Base-by-base conservation (phyloP, 2,329 filamentous ascomycete species). In the Sporothrix pallida region DNA sequence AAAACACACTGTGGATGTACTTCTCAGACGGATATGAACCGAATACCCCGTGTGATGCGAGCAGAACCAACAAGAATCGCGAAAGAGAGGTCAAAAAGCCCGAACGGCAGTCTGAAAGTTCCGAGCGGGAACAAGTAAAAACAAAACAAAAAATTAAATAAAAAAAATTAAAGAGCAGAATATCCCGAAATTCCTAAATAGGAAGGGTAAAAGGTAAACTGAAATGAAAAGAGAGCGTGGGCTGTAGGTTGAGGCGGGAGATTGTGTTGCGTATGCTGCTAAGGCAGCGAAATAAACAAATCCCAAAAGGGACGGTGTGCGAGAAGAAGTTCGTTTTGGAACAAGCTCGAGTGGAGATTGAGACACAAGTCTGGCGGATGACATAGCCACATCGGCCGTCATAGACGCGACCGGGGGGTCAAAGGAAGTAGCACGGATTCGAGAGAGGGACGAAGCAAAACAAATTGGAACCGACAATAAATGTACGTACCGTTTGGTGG, bases 251-350 rank as follows among this genome's bases (percentile, higher is more conserved):
- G 69, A 58, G 52, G 67, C 48, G 37, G 69, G 69, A 71, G 42
- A 71, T 52, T 37, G 71, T 20, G 37, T 72, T 72, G 71, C 71
- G 71, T 72, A 69, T 50, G 71, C 71, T 50, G 23, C 48, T 62
- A 69, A 72, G 71, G 71, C 71, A 72, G 52, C 71, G 54, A 72
- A 56, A 71, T 71, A 56, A 63, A 71, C 56, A 44, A 62, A 48
- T 65, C 46, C 42, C 56, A 65, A 50, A 44, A 44, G 52, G 37
- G 3, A 15, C 23, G 56, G 46, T 20, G 52, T 42, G 58, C 54
- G 17, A 48, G 23, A 13, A 20, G 23, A 52, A 23, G 46, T 17
- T 68, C 7, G 65, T 17, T 71, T 46, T 17, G 69, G 50, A 58
- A 37, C 26, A 44, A 60, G 52, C 20, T 44, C 42, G 56, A 37